Conservation (phyloP, 106 monocot species). For the Allium cepa region DNA sequence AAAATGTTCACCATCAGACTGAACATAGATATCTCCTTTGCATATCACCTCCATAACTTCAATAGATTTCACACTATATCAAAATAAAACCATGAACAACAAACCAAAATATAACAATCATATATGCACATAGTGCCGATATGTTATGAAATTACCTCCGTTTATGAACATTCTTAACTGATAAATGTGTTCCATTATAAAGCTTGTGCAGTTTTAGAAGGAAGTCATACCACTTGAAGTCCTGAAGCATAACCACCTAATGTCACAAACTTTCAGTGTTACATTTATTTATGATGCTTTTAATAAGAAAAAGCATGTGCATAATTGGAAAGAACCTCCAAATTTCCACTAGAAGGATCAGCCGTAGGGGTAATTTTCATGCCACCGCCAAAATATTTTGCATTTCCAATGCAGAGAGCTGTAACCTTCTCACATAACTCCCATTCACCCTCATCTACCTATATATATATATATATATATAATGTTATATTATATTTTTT, state of each 20-base stretch:
- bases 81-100: neutral
- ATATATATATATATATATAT: neutral
- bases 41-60: slow-evolving; percentile 24
- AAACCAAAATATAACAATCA: neutral
- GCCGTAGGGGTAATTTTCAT: slow-evolving; percentile 89
- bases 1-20: slow-evolving; percentile 52
- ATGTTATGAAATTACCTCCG: slow-evolving; percentile 42
- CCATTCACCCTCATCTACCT: slow-evolving; percentile 87
- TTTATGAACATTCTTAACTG: slow-evolving; percentile 52
- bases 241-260: slow-evolving; percentile 86
- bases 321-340: slow-evolving; percentile 54
- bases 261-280: slow-evolving; percentile 4
- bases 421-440: slow-evolving; percentile 59
- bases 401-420: slow-evolving; percentile 95
- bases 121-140: neutral
- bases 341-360: slow-evolving; percentile 59
- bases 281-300: neutral
- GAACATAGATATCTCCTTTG: slow-evolving; percentile 29
- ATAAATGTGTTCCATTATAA: slow-evolving; percentile 79
- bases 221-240: slow-evolving; percentile 96
- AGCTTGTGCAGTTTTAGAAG: slow-evolving; percentile 73
- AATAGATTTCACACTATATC: slow-evolving; percentile 34
- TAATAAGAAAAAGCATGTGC: too few relatives aligned
- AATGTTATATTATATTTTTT: neutral
- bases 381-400: slow-evolving; percentile 91